Base-by-base conservation (phyloP, 768 basidiomycete genomes). In the Suillus ampliporus region DNA sequence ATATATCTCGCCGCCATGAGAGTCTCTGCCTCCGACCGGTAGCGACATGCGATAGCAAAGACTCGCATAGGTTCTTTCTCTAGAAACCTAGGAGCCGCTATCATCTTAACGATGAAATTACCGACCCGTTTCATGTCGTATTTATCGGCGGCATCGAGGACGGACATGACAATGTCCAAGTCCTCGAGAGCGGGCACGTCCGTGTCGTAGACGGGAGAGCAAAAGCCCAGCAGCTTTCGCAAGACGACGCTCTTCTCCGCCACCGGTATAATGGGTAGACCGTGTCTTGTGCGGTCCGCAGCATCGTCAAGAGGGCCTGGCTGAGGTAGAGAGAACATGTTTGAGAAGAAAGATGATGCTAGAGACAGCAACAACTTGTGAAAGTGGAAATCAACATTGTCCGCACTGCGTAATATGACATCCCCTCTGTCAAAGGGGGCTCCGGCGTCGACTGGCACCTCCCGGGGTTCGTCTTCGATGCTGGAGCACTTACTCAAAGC, bases 321-420 rank as follows among this genome's bases (percentile, higher is more conserved):
- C 44, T 78, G 77, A 28, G 86, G 86, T 31, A 88, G 71, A 9
- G 80, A 77, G 65, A 89, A 83, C 77, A 86, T 83, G 64, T 80
- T 78, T 53, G 77, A 76, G 65, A 89, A 89, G 70, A 89, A 82
- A 5, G 83, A 78, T 11, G 89, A 89, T 1, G 85, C 82, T 17
- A 86, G 68, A 19, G 83, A 79, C 13, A 89, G 76, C 60, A 89
- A 74, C 44, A 81, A 65, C 65, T 84, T 85, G 78, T 84, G 84
- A 60, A 84, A 81, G 62, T 79, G 79, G 72, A 87, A 88, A 62
- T 79, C 74, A 65, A 80, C 77, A 23, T 74, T 65, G 67, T 88
- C 87, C 54, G 82, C 84, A 10, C 86, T 83, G 57, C 83, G 81
- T 46, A 89, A 73, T 58, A 86, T 80, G 58, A 88, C 74, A 65